Percentiles rank a stretch among this genome's conserved stretches.
phyloP scores from a whole-genome alignment of 2,329 filamentous ascomycete genomes.

The Colletotrichum spaethianum region DNA sequence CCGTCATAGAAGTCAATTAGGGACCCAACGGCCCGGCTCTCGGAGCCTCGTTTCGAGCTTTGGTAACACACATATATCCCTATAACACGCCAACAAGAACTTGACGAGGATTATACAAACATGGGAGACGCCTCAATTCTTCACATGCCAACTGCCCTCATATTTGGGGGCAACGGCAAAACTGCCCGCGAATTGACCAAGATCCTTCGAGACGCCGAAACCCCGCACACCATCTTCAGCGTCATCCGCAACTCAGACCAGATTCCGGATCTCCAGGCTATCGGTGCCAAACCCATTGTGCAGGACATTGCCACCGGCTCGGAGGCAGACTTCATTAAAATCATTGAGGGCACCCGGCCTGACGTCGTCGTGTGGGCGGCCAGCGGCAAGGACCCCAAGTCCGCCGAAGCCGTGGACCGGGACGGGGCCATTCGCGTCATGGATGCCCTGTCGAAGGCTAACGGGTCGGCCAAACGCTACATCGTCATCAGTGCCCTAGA shows the following conservation, averaged over 20 bases:
- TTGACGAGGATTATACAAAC: neutral
- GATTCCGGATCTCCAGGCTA: slow-evolving; percentile 50
- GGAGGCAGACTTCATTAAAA: slow-evolving; percentile 53
- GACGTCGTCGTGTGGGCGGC: slow-evolving; percentile 52
- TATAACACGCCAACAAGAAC: neutral
- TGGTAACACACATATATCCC: neutral
- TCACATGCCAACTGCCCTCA: slow-evolving; percentile 45
- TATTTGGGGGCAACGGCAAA: slow-evolving; percentile 48
- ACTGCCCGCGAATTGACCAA: slow-evolving; percentile 44
- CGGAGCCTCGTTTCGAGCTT: neutral
- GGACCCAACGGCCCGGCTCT: neutral
- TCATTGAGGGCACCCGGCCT: slow-evolving; percentile 52
- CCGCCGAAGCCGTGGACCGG: slow-evolving; percentile 60
- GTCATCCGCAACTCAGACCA: slow-evolving; percentile 52
- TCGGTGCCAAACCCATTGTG: slow-evolving; percentile 59
- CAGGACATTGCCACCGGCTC: slow-evolving; percentile 57
- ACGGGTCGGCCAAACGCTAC: slow-evolving; percentile 56
- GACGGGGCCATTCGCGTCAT: slow-evolving; percentile 61
- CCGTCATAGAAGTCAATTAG: slow-evolving; percentile 22
- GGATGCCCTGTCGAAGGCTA: slow-evolving; percentile 57
- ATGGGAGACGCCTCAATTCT: slow-evolving; percentile 42
- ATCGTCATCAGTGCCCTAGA: slow-evolving; percentile 62
- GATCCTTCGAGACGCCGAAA: slow-evolving; percentile 39
- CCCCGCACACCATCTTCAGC: slow-evolving; percentile 45
- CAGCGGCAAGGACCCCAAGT: slow-evolving; percentile 51